Conservation (phyloP, 1,284 basidiomycete genomes). For the Amylostereum chailletii region DNA sequence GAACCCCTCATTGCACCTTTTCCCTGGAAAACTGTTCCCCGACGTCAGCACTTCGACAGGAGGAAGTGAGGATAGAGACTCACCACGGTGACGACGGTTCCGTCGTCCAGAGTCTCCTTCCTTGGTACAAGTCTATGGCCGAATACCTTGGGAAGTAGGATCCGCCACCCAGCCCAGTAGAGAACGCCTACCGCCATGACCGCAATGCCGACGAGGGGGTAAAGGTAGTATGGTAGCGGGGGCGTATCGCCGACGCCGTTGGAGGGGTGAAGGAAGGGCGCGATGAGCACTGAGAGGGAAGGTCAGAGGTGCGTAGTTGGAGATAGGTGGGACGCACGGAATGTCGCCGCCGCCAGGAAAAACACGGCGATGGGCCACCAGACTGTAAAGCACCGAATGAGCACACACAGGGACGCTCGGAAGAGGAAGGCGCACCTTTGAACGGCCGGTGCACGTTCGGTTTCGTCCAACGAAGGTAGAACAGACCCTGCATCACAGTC, state of each 20-base stretch:
- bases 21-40: slow-evolving; percentile 7
- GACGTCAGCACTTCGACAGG: background rate
- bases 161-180: slow-evolving; percentile 50
- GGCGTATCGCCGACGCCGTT: slow-evolving; percentile 50
- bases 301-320: too few relatives aligned
- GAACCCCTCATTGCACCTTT: slow-evolving; percentile 3
- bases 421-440: slow-evolving; percentile 29
- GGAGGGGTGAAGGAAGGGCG: slow-evolving; percentile 46
- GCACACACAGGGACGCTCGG: background rate
- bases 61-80: slow-evolving; percentile 24
- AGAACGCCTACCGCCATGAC: slow-evolving; percentile 36
- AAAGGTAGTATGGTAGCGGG: slow-evolving; percentile 52
- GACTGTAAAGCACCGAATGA: slow-evolving; percentile 24
- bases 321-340: slow-evolving; percentile 26
- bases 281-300: slow-evolving; percentile 35
- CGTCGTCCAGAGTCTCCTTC: slow-evolving; percentile 43
- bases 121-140: slow-evolving; percentile 38
- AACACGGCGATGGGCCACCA: slow-evolving; percentile 51
- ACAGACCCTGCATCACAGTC: slow-evolving; percentile 33
- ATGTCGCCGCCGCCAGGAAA: slow-evolving; percentile 42
- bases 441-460: slow-evolving; percentile 43
- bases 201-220: slow-evolving; percentile 47
- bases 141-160: slow-evolving; percentile 39
- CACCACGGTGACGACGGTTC: slow-evolving; percentile 47
- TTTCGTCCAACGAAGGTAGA: slow-evolving; percentile 45